These are phyloP conservation scores for Gossypium thurberi DNA, from an alignment of 345 rosid species.

Conservation along the genomic window DNA sequence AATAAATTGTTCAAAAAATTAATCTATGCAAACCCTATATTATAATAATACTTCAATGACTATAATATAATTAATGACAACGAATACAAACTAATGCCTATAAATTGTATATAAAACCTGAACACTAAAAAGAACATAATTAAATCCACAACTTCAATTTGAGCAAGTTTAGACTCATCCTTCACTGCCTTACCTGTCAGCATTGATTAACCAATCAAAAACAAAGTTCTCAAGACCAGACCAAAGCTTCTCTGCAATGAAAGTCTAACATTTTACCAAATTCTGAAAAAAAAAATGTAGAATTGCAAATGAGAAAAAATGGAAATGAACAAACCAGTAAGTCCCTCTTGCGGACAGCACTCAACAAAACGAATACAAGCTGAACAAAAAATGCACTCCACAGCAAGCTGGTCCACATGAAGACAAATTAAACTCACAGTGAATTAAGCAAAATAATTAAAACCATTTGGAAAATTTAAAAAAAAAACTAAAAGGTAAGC, in stretches of 20 bases:
- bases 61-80: neutral
- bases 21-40: no score
- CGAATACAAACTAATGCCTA: neutral
- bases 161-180: slow-evolving; percentile 9
- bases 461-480: neutral
- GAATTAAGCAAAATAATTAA: neutral
- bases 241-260: slow-evolving; percentile 90
- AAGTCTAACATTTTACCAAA: slow-evolving; percentile 16
- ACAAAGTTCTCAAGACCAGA: slow-evolving; percentile 98
- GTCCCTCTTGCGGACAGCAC: slow-evolving; percentile 98
- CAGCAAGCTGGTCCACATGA: slow-evolving; percentile 70
- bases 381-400: slow-evolving; percentile 98
- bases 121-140: slow-evolving; percentile 3
- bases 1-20: slow-evolving; percentile 1
- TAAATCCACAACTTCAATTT: slow-evolving; percentile 10
- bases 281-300: neutral
- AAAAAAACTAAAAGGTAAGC: neutral
- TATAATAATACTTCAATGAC: neutral
- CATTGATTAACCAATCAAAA: slow-evolving; percentile 97
- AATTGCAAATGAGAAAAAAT: slow-evolving; percentile 9
- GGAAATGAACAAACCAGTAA: slow-evolving; percentile 62
- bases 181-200: slow-evolving; percentile 65
- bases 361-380: slow-evolving; percentile 97
- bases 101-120: neutral
- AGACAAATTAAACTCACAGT: slow-evolving; percentile 18